Conservation (phyloP, 2,329 filamentous ascomycete genomes). For the Paradendryphiella salina region DNA sequence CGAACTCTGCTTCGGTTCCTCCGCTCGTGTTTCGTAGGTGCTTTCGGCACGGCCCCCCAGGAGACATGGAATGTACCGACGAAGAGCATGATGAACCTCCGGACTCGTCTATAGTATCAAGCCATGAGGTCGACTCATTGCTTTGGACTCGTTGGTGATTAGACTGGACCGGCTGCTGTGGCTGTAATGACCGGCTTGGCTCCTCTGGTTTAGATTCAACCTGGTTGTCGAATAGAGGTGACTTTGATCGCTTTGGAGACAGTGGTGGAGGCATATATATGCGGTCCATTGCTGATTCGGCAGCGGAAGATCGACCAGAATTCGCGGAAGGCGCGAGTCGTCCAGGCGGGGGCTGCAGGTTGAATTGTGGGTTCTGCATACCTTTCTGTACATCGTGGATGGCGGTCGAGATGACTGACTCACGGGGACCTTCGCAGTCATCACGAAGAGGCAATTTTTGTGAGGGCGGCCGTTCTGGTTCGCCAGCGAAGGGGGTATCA, state of each 20-base stretch:
- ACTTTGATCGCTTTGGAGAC: slow-evolving; percentile 64
- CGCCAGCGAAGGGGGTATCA: slow-evolving; percentile 21
- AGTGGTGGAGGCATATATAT: slow-evolving; percentile 71
- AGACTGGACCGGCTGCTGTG: slow-evolving; percentile 24
- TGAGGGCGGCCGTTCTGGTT: slow-evolving; percentile 25
- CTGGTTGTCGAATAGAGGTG: slow-evolving; percentile 43
- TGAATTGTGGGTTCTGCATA: slow-evolving; percentile 37
- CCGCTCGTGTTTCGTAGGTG: slow-evolving; percentile 70
- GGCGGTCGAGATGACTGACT: slow-evolving; percentile 49
- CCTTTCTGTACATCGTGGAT: slow-evolving; percentile 48
- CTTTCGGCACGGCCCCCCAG: slow-evolving; percentile 69
- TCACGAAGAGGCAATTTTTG: slow-evolving; percentile 43
- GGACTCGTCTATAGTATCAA: slow-evolving; percentile 93
- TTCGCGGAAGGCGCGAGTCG: slow-evolving; percentile 26
- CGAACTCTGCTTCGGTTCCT: slow-evolving; percentile 85
- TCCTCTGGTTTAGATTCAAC: slow-evolving; percentile 26
- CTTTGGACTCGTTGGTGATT: slow-evolving; percentile 61
- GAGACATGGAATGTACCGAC: slow-evolving; percentile 79
- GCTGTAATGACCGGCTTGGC: slow-evolving; percentile 25
- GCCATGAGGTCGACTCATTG: slow-evolving; percentile 83
- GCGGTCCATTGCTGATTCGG: slow-evolving; percentile 58
- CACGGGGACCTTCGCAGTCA: slow-evolving; percentile 32
- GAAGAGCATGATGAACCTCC: slow-evolving; percentile 73
- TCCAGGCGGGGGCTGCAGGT: slow-evolving; percentile 43
- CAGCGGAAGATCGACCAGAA: slow-evolving; percentile 18